phyloP scores from a whole-genome alignment of 1,139 yeast genomes.

The Zygotorulaspora mrakii region DNA sequence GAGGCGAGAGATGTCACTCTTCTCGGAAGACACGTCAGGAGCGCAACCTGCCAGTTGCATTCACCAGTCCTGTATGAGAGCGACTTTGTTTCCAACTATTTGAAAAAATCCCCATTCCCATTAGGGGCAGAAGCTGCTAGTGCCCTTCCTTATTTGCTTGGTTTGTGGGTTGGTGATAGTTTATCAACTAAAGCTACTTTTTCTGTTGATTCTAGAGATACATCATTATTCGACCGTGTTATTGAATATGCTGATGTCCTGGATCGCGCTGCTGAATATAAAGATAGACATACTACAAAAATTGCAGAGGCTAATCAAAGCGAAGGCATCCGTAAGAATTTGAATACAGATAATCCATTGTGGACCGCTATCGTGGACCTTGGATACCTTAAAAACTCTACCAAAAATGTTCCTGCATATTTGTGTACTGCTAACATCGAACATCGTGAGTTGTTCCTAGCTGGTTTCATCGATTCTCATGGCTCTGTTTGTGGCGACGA shows the following conservation, averaged over 20 bases:
- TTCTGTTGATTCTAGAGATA: constrained; percentile 27
- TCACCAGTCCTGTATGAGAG: background rate
- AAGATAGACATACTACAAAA: constrained; percentile 4
- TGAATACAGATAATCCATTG: background rate
- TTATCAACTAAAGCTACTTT: constrained; percentile 16
- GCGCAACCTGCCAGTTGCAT: constrained; percentile 32
- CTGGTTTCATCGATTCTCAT: constrained; percentile 42
- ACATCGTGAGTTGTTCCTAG: constrained; percentile 42
- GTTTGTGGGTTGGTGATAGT: constrained; percentile 25
- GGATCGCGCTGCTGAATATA: constrained; percentile 13
- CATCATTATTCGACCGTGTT: constrained; percentile 18
- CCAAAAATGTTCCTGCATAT: constrained; percentile 25
- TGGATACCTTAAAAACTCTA: background rate
- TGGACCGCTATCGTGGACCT: background rate
- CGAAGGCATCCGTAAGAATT: background rate
- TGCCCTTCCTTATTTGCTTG: constrained; percentile 33
- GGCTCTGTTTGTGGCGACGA: constrained; percentile 32
- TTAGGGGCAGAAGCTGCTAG: constrained; percentile 27
- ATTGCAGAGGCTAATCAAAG: too few species aligned
- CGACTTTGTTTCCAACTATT: background rate
- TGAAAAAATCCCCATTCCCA: constrained; percentile 37
- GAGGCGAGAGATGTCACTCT: constrained; percentile 37
- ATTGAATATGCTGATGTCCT: constrained; percentile 18
- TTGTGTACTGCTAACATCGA: constrained; percentile 29
- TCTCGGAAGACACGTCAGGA: constrained; percentile 29